Base-by-base conservation (phyloP, 495 filamentous ascomycete species). In the Schizothecium vesticola region DNA sequence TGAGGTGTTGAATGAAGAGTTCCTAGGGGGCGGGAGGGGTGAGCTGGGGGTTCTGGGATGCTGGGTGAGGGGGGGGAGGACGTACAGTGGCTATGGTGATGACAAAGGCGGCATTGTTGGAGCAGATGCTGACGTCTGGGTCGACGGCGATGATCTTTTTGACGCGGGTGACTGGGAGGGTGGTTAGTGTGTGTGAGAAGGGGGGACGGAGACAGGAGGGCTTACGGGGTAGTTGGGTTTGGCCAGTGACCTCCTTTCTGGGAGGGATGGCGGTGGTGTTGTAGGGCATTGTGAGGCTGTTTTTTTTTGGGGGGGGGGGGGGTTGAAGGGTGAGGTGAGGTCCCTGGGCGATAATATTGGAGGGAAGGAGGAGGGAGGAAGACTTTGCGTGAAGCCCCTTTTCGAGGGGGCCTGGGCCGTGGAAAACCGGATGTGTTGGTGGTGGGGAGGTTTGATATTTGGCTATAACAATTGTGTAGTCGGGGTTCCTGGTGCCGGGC, bases 1-100 rank as follows among this genome's bases (percentile, higher is more conserved):
- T 89, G 36, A 99, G 85, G 76, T 97, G 89, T 75, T 96, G 92
- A 70, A 99, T 91, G 84, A 99, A 99, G 88, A 97, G 89, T 79
- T 98, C 95, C 91, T 96, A 67, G 11, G 11, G 24, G n/a, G n/a
- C 13, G 24, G 59, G 21, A 57, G 65, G 23, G 68, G 43, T 60
- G 31, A 67, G 60, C 11, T 65, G 51, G 21, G 33, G 55, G 64
- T 25, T 5, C 56, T 26, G 36, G 3, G 43, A 23, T 19, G 19
- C 13, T 43, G 12, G 28, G 11, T 6, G 63, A 2, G 8, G 65
- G 33, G 21, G 21, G 36, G 24, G 29, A 51, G 25, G 28, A 71
- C 84, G 69, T 82, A 91, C 92, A 12, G 95, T 92, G 63, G 95
- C 95, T 64, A 96, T 84, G 13, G 94, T 93, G 72, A 97, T 93